Conservation (phyloP, 257 asterid species). For the Lantana camara region DNA sequence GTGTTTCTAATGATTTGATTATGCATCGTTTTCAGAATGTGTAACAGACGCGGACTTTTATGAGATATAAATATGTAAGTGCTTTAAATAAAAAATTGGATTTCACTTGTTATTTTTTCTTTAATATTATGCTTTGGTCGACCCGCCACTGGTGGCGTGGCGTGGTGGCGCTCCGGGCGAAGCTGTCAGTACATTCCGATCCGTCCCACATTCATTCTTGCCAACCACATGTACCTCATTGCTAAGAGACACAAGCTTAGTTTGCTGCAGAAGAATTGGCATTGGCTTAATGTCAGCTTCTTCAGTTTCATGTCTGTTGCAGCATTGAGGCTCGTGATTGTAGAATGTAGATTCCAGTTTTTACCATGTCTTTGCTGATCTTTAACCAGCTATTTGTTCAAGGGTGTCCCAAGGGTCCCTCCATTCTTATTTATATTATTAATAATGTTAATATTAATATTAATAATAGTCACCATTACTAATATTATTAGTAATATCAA, state of each 20-base stretch:
- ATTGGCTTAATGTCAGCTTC: conserved; percentile 72
- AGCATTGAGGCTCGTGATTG: conserved; percentile 60
- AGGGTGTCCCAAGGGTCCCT: conserved; percentile 12
- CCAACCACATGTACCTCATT: conserved; percentile 86
- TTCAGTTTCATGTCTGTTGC: conserved; percentile 57
- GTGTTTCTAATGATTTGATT: too few relatives aligned
- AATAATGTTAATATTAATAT: too few relatives aligned
- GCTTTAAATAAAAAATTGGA: too few relatives aligned
- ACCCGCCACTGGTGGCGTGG: too few relatives aligned
- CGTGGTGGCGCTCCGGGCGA: too few relatives aligned
- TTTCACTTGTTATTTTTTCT: too few relatives aligned
- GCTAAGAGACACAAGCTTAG: conserved; percentile 57
- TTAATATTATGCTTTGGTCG: too few relatives aligned
- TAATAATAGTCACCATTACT: too few relatives aligned
- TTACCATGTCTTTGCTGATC: conserved; percentile 80
- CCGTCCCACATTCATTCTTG: conserved; percentile 91
- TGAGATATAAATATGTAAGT: too few relatives aligned
- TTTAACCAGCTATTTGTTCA: conserved; percentile 28
- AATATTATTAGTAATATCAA: too few relatives aligned
- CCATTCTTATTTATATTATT: neutral
- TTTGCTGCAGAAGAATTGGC: conserved; percentile 72
- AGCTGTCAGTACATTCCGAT: conserved; percentile 81
- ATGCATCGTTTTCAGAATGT: too few relatives aligned
- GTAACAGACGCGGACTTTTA: too few relatives aligned
- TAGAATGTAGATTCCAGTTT: conserved; percentile 69